A percentile compares a stretch with the other conserved stretches of the same genome.
Evolutionary conservation across 352 stramenopile species (phyloP).

Genomic region (Pythium folliculosum): DNA sequence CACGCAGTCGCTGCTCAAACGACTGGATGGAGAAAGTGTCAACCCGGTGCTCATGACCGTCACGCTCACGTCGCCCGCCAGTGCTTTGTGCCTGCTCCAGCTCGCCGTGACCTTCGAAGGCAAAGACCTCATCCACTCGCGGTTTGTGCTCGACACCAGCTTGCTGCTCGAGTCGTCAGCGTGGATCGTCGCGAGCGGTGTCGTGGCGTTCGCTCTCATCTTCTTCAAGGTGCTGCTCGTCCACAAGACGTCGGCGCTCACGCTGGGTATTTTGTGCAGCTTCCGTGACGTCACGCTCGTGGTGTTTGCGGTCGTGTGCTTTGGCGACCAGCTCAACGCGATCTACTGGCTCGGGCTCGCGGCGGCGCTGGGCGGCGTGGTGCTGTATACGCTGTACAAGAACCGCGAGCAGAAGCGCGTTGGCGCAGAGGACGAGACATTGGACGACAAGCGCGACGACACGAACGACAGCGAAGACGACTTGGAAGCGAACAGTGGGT

Average conservation of each 20-base stretch:
- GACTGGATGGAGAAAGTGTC: slow-evolving; percentile 48
- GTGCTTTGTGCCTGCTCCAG: slow-evolving; percentile 67
- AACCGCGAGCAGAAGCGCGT: too few species aligned
- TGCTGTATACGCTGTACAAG: slow-evolving; percentile 58
- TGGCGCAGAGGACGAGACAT: too few species aligned
- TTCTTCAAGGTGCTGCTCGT: slow-evolving; percentile 82
- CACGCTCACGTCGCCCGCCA: slow-evolving; percentile 80
- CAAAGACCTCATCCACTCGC: slow-evolving; percentile 46
- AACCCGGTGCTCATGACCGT: slow-evolving; percentile 77
- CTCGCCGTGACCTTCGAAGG: slow-evolving; percentile 63
- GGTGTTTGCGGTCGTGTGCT: slow-evolving; percentile 73
- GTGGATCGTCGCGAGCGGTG: slow-evolving; percentile 72
- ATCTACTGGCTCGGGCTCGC: slow-evolving; percentile 71
- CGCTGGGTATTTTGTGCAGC: slow-evolving; percentile 73
- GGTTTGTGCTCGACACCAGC: slow-evolving; percentile 52
- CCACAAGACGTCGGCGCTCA: slow-evolving; percentile 84
- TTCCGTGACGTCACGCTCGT: slow-evolving; percentile 85
- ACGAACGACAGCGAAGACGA: too few species aligned
- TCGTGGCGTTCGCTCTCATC: slow-evolving; percentile 62
- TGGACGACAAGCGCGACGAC: too few species aligned
- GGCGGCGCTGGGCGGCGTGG: slow-evolving; percentile 65
- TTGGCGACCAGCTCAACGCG: slow-evolving; percentile 59
- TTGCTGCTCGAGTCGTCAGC: slow-evolving; percentile 53
- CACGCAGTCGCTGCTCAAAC: slow-evolving; percentile 78
- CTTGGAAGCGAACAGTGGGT: too few species aligned